Base-by-base conservation (phyloP, 2,329 filamentous ascomycete genomes). In the Sphaerulina musiva region DNA sequence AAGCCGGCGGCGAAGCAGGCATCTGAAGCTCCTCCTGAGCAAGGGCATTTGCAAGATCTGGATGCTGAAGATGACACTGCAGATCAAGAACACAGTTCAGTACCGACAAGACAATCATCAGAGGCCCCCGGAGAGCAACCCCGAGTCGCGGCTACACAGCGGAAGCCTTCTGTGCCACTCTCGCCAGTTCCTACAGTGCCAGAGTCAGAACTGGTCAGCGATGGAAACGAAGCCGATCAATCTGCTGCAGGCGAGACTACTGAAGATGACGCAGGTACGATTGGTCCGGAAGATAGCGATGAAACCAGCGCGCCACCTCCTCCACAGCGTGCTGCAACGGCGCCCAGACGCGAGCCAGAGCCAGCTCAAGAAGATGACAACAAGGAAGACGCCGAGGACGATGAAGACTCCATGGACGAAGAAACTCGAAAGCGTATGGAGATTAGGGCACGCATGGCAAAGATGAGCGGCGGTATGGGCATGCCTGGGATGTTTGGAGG, bases 401-500 rank as follows among this genome's bases (percentile, higher is more conserved):
- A 89, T 32, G 88, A 91, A 46, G 87, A 91, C 29, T 89, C 95
- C 12, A 77, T 95, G 48, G 91, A 97, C 65, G 89, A 90, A 1
- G 93, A 98, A 69, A 79, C 89, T 20, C 84, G 82, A 62, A 85
- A 91, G 49, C 87, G 86, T 68, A 84, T 95, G 72, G 92, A 96
- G 69, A 78, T 98, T 32, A 83, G 93, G 56, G 90, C 93, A 58
- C 84, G 93, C 64, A 98, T 98, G 89, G 93, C 93, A 44, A 96
- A 95, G 74, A 93, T 98, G 86, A 95, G 92, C 62, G 92, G 92
- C 52, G 92, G 92, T 20, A 95, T 95, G 89, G 89, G 89, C 45
- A 95, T 97, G 86, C 84, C 89, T 68, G 89, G 89, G 64, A 93
- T 97, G 84, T 82, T 84, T 36, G 81, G 80, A 38, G 83, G 82